Evolutionary conservation across 2,329 filamentous ascomycete species (phyloP), one percentile per base, ranked within the genome.

Genomic region (Biscogniauxia marginata): DNA sequence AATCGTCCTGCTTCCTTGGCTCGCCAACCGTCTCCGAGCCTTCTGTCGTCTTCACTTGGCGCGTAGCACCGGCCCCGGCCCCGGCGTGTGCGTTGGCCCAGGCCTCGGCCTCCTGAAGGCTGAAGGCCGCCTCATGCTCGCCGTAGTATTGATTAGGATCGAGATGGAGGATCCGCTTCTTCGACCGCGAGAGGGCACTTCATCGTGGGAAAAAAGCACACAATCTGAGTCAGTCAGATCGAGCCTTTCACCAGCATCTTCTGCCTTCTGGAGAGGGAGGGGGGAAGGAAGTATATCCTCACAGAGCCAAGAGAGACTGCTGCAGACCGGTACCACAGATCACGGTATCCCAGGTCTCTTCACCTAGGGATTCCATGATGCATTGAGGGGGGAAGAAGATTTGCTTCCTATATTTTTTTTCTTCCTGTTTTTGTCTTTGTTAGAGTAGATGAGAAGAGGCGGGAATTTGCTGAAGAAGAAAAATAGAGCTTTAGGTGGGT

Each of bases 71-170:
- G 6, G 59, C 59, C 4, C 64, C 56, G 6, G 59, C 59, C 4
- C 57, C 61, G 13, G 67, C 64, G 48, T 78, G 67, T 52, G 67
- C 65, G 48, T 78, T 75, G 46, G 80, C 85, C 91, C 92, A 98
- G 39, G 81, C 79, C 64, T 93, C 87, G 39, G 85, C 87, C 71
- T 97, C 93, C 59, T 90, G 83, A 34, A 97, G 78, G 73, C 87
- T 95, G 63, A 98, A 84, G 2, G 91, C 91, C 60, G 93, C 92
- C 70, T 96, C 91, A 43, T 87, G 73, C 52, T 89, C 90, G 67
- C 93, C 93, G 75, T 98, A 98, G 74, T 91, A 96, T 60, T 86
- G 81, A 76, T 96, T 93, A 61, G 84, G 83, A 71, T 98, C 93
- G 71, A 97, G 79, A 72, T 98, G 93, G 58, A 98, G 83, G 63